Evolutionary conservation across 202 grass and related monocot genomes (phyloP).

Genomic region (Bolboschoenoplectus hybrid): DNA sequence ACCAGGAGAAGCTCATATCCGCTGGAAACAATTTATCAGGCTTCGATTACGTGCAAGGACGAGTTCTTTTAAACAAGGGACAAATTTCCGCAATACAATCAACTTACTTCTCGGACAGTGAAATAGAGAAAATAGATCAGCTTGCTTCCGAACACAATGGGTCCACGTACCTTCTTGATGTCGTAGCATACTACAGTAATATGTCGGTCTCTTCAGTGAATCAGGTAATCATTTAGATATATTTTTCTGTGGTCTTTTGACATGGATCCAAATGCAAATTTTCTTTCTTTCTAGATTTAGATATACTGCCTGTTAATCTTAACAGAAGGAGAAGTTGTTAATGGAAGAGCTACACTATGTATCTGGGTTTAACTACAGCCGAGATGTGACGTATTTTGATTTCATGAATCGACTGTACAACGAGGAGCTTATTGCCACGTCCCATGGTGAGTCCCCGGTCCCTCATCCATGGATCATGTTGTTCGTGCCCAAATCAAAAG

Average conservation of each 20-base stretch:
- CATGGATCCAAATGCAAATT: not conserved
- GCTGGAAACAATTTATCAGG: slow-evolving; percentile 31
- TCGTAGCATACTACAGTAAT: slow-evolving; percentile 46
- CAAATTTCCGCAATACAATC: slow-evolving; percentile 36
- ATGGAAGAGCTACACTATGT: slow-evolving; percentile 43
- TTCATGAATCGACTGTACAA: slow-evolving; percentile 58
- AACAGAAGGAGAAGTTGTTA: slow-evolving; percentile 32
- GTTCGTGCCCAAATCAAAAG: slow-evolving; percentile 58
- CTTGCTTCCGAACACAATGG: slow-evolving; percentile 37
- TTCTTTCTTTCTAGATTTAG: not conserved
- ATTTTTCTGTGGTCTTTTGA: not conserved
- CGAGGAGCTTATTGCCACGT: slow-evolving; percentile 41
- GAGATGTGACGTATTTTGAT: slow-evolving; percentile 51
- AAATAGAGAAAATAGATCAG: slow-evolving; percentile 39
- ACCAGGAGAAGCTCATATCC: slow-evolving; percentile 54
- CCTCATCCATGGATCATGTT: slow-evolving; percentile 85
- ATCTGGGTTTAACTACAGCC: slow-evolving; percentile 49
- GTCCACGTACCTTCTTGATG: slow-evolving; percentile 56
- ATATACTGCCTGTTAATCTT: not conserved
- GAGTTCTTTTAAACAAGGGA: slow-evolving; percentile 44
- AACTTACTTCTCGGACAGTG: slow-evolving; percentile 56
- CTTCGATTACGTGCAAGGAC: slow-evolving; percentile 53
- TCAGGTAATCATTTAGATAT: slow-evolving; percentile 14
- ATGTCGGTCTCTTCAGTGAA: slow-evolving; percentile 17
- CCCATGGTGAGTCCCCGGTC: slow-evolving; percentile 49